Conservation (phyloP, 1,284 basidiomycete species). For the Sanguinoderma infundibulare region DNA sequence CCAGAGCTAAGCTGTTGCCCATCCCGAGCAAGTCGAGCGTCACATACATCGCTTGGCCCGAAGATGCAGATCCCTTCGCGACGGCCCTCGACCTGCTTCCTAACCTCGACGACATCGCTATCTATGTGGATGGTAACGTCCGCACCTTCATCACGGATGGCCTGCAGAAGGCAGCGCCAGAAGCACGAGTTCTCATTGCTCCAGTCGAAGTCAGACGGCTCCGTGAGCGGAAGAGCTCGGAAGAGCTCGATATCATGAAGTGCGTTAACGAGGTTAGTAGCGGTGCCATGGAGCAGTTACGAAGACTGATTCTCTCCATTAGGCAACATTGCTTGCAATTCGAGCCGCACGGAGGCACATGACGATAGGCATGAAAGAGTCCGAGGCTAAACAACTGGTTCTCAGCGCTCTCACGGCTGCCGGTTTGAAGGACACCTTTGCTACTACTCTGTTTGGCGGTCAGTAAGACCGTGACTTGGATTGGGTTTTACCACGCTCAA, state of each 20-base stretch:
- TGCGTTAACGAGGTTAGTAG: conserved; percentile 78
- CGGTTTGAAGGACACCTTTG: conserved; percentile 62
- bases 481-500: background rate
- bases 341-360: conserved; percentile 66
- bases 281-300: background rate
- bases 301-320: conserved; percentile 5
- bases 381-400: conserved; percentile 63
- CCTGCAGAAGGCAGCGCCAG: conserved; percentile 50
- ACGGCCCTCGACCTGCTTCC: conserved; percentile 53
- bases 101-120: conserved; percentile 36
- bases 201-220: conserved; percentile 60
- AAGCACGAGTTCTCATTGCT: conserved; percentile 47
- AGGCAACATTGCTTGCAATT: conserved; percentile 81
- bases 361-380: conserved; percentile 78
- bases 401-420: conserved; percentile 55
- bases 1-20: conserved; percentile 64
- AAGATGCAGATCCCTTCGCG: conserved; percentile 72
- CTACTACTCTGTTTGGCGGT: conserved; percentile 82
- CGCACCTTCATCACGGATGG: conserved; percentile 69
- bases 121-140: conserved; percentile 67
- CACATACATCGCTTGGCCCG: conserved; percentile 73
- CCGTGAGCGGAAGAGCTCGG: conserved; percentile 74
- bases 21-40: conserved; percentile 52
- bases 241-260: conserved; percentile 74
- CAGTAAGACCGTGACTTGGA: background rate